These are phyloP conservation scores for Talaromyces sp. DNA, from an alignment of 2,329 filamentous ascomycete species.

Conservation along the genomic window DNA sequence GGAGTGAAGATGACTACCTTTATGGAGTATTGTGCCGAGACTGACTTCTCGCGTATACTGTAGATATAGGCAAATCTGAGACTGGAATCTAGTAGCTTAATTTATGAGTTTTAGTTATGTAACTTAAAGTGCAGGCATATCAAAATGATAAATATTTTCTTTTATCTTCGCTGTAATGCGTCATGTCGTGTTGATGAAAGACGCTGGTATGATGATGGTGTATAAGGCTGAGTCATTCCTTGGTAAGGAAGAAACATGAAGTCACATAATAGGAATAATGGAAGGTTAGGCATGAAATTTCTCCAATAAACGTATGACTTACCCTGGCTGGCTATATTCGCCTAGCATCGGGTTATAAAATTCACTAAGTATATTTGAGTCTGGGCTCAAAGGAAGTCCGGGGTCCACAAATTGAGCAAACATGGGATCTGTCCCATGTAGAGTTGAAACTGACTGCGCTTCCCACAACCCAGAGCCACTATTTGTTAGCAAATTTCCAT, in stretches of 20 bases:
- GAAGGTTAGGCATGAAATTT: not conserved
- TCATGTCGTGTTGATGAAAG: not conserved
- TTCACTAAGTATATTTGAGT: not conserved
- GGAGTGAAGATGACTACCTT: constrained; percentile 6
- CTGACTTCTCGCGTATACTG: not conserved
- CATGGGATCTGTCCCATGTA: not conserved
- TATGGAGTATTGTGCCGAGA: not conserved
- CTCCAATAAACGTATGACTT: not conserved
- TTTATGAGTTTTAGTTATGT: not conserved
- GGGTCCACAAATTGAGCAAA: not conserved
- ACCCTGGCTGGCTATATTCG: not conserved
- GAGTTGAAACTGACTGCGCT: not conserved
- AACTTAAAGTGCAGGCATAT: not conserved
- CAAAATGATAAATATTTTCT: not conserved
- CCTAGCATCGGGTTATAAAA: not conserved
- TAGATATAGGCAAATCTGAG: not conserved
- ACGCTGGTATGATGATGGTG: not conserved
- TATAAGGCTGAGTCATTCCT: not conserved
- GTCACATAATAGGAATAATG: too few species aligned
- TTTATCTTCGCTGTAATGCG: not conserved
- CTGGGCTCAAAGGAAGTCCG: not conserved
- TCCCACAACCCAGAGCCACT: not conserved
- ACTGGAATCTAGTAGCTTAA: not conserved
- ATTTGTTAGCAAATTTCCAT: not conserved
- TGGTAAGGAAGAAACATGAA: too few species aligned